Evolutionary conservation across 768 basidiomycete genomes (phyloP).

Genomic region (Tylopilus vinaceipallidus): DNA sequence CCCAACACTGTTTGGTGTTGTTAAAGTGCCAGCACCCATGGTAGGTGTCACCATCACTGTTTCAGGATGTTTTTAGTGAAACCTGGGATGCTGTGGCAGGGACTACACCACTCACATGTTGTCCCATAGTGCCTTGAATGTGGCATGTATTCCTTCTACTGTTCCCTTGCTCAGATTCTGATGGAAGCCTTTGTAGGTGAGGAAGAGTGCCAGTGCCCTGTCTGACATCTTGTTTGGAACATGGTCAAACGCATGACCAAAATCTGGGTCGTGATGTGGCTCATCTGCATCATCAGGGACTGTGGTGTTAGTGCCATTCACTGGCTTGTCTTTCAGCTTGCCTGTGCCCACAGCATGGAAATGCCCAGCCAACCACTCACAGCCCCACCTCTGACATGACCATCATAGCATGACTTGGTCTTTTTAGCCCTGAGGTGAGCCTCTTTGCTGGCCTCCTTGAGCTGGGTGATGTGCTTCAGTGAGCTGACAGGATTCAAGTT

Average conservation of each 20-base stretch:
- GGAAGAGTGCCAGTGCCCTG: neutral
- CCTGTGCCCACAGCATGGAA: neutral
- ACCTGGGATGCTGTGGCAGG: neutral
- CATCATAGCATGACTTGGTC: neutral
- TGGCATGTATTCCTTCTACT: neutral
- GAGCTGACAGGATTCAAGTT: no score
- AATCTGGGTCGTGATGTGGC: neutral
- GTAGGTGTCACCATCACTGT: neutral
- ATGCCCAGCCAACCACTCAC: neutral
- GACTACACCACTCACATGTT: neutral
- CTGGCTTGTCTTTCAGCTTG: no score
- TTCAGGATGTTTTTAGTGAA: no score
- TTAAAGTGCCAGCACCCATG: neutral
- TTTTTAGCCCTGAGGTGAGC: constrained; percentile 4
- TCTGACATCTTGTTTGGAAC: neutral
- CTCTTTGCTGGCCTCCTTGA: neutral
- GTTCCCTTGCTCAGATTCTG: neutral
- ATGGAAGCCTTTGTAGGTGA: neutral
- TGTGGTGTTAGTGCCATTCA: no score
- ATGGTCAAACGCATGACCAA: neutral
- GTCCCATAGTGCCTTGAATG: constrained; percentile 9
- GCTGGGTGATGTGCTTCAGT: no score
- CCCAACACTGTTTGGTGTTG: neutral
- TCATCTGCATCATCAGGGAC: neutral
- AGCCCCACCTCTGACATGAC: neutral